These are phyloP conservation scores for Pseudogymnoascus sp. DNA, from an alignment of 2,329 filamentous ascomycete genomes.

Conservation along the genomic window DNA sequence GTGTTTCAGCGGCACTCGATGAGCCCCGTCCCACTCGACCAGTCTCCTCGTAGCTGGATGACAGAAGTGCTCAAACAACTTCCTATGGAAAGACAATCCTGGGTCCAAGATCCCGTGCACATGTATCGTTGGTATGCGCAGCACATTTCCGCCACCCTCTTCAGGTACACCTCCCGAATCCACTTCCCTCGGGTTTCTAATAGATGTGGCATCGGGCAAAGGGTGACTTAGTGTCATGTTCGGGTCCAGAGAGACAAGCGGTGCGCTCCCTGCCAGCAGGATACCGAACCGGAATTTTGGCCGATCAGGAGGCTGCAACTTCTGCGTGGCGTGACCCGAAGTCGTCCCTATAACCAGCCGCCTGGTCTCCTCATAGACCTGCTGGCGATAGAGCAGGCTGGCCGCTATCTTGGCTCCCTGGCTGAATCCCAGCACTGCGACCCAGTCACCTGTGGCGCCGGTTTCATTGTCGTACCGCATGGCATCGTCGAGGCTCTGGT, in stretches of 20 bases:
- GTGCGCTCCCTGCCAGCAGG: conserved; percentile 54
- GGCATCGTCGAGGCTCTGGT: conserved; percentile 25
- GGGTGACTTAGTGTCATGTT: conserved; percentile 14
- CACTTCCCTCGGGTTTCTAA: no score
- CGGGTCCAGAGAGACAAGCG: conserved; percentile 47
- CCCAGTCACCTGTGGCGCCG: conserved; percentile 47
- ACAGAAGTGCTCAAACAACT: no score
- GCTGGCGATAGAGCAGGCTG: conserved; percentile 54
- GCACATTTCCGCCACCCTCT: no score
- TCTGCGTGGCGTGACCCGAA: not conserved
- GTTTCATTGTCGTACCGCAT: conserved; percentile 45
- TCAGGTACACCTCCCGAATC: no score
- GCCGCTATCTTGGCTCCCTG: conserved; percentile 58
- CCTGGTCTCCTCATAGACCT: conserved; percentile 32
- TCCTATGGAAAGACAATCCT: no score
- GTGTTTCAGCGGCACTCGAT: no score
- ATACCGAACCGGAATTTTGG: conserved; percentile 51
- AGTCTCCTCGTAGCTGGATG: no score
- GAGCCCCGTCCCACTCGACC: no score
- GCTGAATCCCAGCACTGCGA: conserved; percentile 58
- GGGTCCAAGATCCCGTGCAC: no score
- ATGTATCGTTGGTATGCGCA: no score
- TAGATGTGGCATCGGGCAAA: not conserved
- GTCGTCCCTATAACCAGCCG: no score
- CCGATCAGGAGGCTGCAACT: no score